A percentile compares a stretch with the other conserved stretches of the same genome.
These are phyloP conservation scores for Daldinia grandis DNA, from an alignment of 495 filamentous ascomycete genomes.

Conservation along the genomic window DNA sequence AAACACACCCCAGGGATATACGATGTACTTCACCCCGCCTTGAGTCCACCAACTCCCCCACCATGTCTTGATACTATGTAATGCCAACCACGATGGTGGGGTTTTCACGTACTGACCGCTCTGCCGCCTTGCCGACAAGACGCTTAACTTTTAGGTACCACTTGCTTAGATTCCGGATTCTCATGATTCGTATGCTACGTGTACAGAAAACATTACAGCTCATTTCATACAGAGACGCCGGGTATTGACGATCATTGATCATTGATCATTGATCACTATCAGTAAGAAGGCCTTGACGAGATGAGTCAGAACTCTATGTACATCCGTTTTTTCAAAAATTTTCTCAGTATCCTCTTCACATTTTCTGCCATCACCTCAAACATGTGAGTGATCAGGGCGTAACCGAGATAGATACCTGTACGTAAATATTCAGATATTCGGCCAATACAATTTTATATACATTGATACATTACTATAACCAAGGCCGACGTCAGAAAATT, in stretches of 20 bases:
- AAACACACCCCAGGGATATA: constrained; percentile 2
- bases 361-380: neutral
- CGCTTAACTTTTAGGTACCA: neutral
- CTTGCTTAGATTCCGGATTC: constrained; percentile 5
- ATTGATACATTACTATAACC: neutral
- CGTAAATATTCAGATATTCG: neutral
- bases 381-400: neutral
- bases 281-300: neutral
- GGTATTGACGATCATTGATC: neutral
- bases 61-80: constrained; percentile 22
- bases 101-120: constrained; percentile 30
- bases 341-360: neutral
- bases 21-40: constrained; percentile 3
- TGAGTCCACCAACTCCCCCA: constrained; percentile 29
- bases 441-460: neutral
- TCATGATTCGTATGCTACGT: constrained; percentile 1
- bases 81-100: constrained; percentile 37
- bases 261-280: neutral
- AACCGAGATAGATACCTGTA: neutral
- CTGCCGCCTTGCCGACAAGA: constrained; percentile 33
- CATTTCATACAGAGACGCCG: neutral
- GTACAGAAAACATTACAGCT: neutral
- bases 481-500: neutral
- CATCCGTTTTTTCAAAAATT: neutral
- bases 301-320: neutral